These are phyloP conservation scores for Pseudogymnoascus sp. DNA, from an alignment of 2,329 filamentous ascomycete genomes.

Conservation along the genomic window DNA sequence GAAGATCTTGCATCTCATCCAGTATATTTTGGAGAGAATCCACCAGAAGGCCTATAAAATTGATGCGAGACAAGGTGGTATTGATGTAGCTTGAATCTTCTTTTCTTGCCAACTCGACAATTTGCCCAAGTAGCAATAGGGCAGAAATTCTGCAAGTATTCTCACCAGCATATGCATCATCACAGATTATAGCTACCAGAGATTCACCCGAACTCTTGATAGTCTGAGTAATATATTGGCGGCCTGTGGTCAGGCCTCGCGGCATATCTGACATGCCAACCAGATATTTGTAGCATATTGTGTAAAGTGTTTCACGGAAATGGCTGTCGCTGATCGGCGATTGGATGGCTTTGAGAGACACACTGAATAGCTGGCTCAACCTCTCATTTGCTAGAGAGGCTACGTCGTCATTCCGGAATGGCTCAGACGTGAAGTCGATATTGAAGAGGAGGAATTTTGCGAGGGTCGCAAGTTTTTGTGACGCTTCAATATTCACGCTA, in stretches of 20 bases:
- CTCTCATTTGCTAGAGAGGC: conserved; percentile 80
- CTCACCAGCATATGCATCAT: conserved; percentile 84
- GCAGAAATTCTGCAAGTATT: conserved; percentile 77
- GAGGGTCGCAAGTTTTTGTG: conserved; percentile 70
- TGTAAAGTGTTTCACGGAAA: conserved; percentile 80
- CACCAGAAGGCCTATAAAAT: conserved; percentile 84
- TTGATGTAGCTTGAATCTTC: conserved; percentile 70
- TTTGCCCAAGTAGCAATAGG: conserved; percentile 70
- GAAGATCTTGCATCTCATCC: conserved; percentile 58
- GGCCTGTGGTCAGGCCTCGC: conserved; percentile 39
- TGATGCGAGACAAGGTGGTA: conserved; percentile 72
- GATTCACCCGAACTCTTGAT: conserved; percentile 75
- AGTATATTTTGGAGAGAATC: conserved; percentile 78
- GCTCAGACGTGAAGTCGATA: conserved; percentile 50
- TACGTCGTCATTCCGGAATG: conserved; percentile 38
- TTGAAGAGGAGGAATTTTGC: conserved; percentile 65
- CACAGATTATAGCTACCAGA: conserved; percentile 79
- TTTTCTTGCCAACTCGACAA: conserved; percentile 66
- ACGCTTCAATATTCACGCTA: conserved; percentile 59
- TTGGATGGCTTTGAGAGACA: conserved; percentile 72
- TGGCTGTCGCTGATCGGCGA: conserved; percentile 63
- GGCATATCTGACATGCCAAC: conserved; percentile 55
- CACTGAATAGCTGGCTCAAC: conserved; percentile 84
- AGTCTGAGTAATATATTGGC: conserved; percentile 53
- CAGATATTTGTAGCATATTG: conserved; percentile 82